These are phyloP conservation scores for Candida tammaniensis DNA, from an alignment of 805 yeast genomes.

Conservation along the genomic window DNA sequence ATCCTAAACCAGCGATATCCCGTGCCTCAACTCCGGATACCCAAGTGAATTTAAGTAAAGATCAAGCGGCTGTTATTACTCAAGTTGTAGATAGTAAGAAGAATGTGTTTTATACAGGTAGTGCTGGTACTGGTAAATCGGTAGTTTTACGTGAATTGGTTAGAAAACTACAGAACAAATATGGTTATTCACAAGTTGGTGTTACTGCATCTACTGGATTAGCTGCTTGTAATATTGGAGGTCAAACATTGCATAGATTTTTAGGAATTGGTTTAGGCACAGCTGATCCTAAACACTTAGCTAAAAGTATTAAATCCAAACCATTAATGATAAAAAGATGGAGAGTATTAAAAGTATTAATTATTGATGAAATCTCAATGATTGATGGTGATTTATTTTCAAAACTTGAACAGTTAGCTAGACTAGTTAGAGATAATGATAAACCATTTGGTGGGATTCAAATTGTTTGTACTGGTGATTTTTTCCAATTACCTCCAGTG, in stretches of 20 bases:
- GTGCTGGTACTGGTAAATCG: conserved; percentile 89
- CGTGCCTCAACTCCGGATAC: not conserved
- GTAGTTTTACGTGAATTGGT: conserved; percentile 66
- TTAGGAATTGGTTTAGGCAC: conserved; percentile 82
- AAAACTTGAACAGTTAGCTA: conserved; percentile 70
- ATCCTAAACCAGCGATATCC: not conserved
- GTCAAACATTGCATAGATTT: conserved; percentile 81
- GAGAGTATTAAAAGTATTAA: conserved; percentile 65
- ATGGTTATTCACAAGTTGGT: conserved; percentile 56
- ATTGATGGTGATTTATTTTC: conserved; percentile 76
- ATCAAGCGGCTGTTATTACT: conserved; percentile 48
- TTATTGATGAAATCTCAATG: conserved; percentile 95
- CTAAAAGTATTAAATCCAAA: conserved; percentile 48
- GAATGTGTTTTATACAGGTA: conserved; percentile 74
- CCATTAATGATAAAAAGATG: conserved; percentile 51
- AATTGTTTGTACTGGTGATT: conserved; percentile 88
- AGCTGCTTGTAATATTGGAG: conserved; percentile 94
- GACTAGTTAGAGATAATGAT: conserved; percentile 47
- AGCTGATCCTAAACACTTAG: conserved; percentile 45
- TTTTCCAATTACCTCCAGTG: conserved; percentile 94
- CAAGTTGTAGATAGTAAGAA: conserved; percentile 48
- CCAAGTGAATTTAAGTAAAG: conserved; percentile 25
- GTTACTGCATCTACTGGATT: conserved; percentile 95
- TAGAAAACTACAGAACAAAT: conserved; percentile 40
- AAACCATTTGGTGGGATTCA: conserved; percentile 94